Conservation (phyloP, 2,329 filamentous ascomycete genomes). For the Clonostachys rhizophaga region DNA sequence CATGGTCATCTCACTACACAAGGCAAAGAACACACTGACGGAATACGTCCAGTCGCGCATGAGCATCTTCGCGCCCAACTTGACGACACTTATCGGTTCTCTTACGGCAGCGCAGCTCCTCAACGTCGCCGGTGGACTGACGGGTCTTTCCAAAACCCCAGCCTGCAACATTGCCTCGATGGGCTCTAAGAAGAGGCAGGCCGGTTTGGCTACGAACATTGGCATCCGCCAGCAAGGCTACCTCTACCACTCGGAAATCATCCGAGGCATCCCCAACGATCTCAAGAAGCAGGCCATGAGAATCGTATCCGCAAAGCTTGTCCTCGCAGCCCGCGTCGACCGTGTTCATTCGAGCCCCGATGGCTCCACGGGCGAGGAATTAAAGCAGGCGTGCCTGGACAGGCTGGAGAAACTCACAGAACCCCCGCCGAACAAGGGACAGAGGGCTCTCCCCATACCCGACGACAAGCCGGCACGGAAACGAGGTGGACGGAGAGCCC, state of each 20-base stretch:
- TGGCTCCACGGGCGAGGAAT: constrained; percentile 75
- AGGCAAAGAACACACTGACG: constrained; percentile 79
- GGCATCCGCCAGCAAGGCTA: constrained; percentile 89
- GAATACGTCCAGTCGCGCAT: constrained; percentile 97
- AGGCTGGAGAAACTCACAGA: constrained; percentile 91
- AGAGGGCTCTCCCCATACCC: constrained; percentile 80
- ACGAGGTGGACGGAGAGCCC: constrained; percentile 80
- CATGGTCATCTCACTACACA: constrained; percentile 83
- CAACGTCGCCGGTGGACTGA: constrained; percentile 86
- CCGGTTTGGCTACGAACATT: constrained; percentile 87
- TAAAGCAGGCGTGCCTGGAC: constrained; percentile 78
- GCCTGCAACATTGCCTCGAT: constrained; percentile 89
- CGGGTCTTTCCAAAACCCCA: constrained; percentile 84
- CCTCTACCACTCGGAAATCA: constrained; percentile 86
- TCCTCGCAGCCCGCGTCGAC: constrained; percentile 89
- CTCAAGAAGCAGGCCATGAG: constrained; percentile 91
- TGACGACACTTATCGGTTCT: constrained; percentile 86
- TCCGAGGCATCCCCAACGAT: constrained; percentile 78
- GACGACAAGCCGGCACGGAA: constrained; percentile 95
- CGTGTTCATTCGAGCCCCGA: constrained; percentile 77
- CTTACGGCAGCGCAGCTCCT: constrained; percentile 94
- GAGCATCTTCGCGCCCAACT: constrained; percentile 91
- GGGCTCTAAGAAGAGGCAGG: constrained; percentile 82
- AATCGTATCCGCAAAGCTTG: constrained; percentile 88
- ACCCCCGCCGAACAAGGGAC: constrained; percentile 83